phyloP scores from a whole-genome alignment of 1,139 yeast species.

The Torulaspora pretoriensis region DNA sequence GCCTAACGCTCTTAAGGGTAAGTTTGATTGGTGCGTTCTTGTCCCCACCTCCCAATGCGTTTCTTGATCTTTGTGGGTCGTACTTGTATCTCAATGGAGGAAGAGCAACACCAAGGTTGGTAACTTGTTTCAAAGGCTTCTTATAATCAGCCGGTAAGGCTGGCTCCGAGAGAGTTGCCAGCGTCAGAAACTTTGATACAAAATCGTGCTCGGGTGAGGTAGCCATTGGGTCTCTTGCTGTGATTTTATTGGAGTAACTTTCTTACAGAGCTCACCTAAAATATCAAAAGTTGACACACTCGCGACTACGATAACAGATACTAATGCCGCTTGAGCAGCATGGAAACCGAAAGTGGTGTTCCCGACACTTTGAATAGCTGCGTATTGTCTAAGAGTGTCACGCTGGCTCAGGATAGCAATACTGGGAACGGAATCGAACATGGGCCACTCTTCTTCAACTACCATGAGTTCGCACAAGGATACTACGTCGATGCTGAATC shows the following conservation, averaged over 20 bases:
- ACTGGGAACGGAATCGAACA: conserved; percentile 7
- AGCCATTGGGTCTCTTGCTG: conserved; percentile 4
- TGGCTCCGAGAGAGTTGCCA: conserved; percentile 33
- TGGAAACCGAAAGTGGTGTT: conserved; percentile 10
- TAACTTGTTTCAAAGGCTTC: conserved; percentile 33
- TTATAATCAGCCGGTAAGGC: conserved; percentile 25
- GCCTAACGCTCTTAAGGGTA: conserved; percentile 43
- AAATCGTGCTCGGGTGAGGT: conserved; percentile 30
- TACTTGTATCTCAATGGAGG: conserved; percentile 38
- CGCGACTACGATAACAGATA: background rate
- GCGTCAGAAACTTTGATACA: conserved; percentile 32
- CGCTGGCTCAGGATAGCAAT: conserved; percentile 12
- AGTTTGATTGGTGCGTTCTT: conserved; percentile 20
- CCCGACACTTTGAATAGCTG: conserved; percentile 16
- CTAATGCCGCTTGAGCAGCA: background rate
- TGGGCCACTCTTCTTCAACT: conserved; percentile 52
- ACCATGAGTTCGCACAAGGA: conserved; percentile 53
- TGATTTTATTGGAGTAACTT: background rate
- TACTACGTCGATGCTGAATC: conserved; percentile 34
- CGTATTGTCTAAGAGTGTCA: conserved; percentile 9
- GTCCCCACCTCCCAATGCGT: conserved; percentile 5
- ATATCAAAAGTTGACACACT: too few species aligned
- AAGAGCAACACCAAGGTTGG: conserved; percentile 34
- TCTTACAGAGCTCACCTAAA: background rate
- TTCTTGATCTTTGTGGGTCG: conserved; percentile 19